Conservation (phyloP, 176 grass and related monocot species). For the Hyparrhenia diplandra region DNA sequence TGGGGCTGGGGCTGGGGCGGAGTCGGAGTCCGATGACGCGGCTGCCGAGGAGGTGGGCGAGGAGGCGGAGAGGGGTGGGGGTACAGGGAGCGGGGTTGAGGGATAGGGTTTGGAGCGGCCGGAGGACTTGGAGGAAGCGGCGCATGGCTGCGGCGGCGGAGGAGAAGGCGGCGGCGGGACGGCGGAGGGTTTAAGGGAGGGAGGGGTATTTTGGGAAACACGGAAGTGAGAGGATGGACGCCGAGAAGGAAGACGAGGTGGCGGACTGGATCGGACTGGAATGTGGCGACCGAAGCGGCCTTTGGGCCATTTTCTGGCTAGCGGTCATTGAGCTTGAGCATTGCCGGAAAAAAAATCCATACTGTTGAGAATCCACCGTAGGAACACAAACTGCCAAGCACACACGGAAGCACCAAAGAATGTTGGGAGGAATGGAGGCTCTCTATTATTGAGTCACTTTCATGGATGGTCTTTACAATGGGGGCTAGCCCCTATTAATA, state of each 20-base stretch:
- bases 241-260: background rate
- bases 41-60: slow-evolving; percentile 25
- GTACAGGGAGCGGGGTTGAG: background rate
- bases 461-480: no score
- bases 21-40: slow-evolving; percentile 34
- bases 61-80: slow-evolving; percentile 13
- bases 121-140: slow-evolving; percentile 23
- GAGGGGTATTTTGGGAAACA: slow-evolving; percentile 5
- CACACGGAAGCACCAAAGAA: no score
- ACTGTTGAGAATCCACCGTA: no score
- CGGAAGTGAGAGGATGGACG: background rate
- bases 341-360: background rate
- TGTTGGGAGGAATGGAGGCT: no score
- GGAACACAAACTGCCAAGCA: no score
- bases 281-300: background rate
- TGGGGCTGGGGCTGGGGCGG: background rate
- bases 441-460: no score
- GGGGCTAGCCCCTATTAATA: no score
- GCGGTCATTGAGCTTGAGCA: background rate
- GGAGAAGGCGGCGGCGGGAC: background rate
- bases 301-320: background rate
- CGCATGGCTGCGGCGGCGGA: slow-evolving; percentile 35
- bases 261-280: background rate
- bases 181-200: slow-evolving; percentile 45
- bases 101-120: slow-evolving; percentile 9